Percentiles rank a stretch among this genome's conserved stretches.
Evolutionary conservation across 805 yeast genomes (phyloP).

Genomic region (Kluyveromyces starmeri): DNA sequence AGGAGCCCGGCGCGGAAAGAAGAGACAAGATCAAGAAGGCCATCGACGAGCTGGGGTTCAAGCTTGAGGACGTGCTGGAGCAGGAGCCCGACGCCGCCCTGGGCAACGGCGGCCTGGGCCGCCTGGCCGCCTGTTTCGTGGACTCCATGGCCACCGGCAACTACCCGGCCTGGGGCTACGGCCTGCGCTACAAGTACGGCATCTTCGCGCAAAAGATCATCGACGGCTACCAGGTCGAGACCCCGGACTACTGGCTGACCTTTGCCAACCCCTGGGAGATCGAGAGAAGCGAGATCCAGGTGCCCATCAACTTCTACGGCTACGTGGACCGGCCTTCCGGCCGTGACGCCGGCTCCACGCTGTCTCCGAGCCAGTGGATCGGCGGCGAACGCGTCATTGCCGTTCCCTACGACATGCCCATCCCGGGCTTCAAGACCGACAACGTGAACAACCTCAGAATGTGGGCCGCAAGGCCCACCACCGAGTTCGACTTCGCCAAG

Average conservation of each 20-base stretch:
- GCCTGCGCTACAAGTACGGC: slow-evolving; percentile 88
- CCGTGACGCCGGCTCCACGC: slow-evolving; percentile 39
- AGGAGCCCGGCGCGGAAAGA: slow-evolving; percentile 36
- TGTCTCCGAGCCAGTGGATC: slow-evolving; percentile 61
- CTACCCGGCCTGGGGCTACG: slow-evolving; percentile 96
- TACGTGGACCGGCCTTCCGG: slow-evolving; percentile 51
- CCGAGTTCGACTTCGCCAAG: slow-evolving; percentile 84
- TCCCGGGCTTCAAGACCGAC: slow-evolving; percentile 78
- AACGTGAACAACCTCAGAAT: slow-evolving; percentile 83
- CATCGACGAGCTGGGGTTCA: slow-evolving; percentile 71
- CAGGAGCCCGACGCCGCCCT: slow-evolving; percentile 91
- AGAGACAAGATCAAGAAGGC: slow-evolving; percentile 51
- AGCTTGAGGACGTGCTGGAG: slow-evolving; percentile 72
- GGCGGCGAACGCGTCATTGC: slow-evolving; percentile 90
- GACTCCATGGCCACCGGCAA: slow-evolving; percentile 81
- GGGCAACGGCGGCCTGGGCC: slow-evolving; percentile 93
- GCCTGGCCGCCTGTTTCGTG: slow-evolving; percentile 89
- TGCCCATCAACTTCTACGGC: slow-evolving; percentile 88
- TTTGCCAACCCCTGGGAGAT: slow-evolving; percentile 92
- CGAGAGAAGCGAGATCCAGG: slow-evolving; percentile 74
- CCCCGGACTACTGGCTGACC: slow-evolving; percentile 91
- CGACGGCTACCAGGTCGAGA: slow-evolving; percentile 89
- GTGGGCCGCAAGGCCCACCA: slow-evolving; percentile 86
- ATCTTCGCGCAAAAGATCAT: slow-evolving; percentile 83
- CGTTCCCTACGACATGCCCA: slow-evolving; percentile 83